Base-by-base conservation (phyloP, 2,329 filamentous ascomycete species). In the Ceratocystis eucalypticola region DNA sequence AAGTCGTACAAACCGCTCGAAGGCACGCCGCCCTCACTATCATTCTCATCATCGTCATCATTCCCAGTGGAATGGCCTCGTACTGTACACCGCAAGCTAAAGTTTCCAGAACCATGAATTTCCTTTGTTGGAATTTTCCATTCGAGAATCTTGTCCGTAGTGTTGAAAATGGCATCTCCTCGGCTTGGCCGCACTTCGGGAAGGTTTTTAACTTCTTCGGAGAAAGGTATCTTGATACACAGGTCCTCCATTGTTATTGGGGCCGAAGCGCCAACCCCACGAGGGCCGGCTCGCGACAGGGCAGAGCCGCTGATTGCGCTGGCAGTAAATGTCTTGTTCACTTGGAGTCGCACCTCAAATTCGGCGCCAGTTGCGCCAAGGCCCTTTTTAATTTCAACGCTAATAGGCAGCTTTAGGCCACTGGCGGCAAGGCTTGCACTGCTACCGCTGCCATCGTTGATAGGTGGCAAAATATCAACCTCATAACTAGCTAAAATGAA, bases 401-500 rank as follows among this genome's bases (percentile, higher is more conserved):
- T 85, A 2, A 94, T 88, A 0, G 94, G 94, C 4, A 97, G 77
- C 72, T 91, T 91, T 15, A 97, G 79, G 68, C 84, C 84, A 68
- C 84, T 84, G 65, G 80, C 78, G 65, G 76, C 82, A 1, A 83
- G 76, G 65, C 77, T 81, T 20, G 82, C 79, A 64, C 80, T 79
- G 70, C 83, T 81, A 22, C 81, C 15, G 22, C 3, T 50, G 20
- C 79, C 10, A 41, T 41, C 10, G 70, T 79, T 80, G 17, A 85
- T 82, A 62, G 88, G 83, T 0, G 91, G 91, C 12, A 97, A 79
- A 25, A 99, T 77, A 74, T 99, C 90, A 22, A 96, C 91, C 75
- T 96, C 93, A 73, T 99, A 99, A 25, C 91, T 92, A 41, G 91
- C 92, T 20, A 99, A 80, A 50, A 96, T 88, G 74, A 97, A 99